Evolutionary conservation across 768 basidiomycete genomes (phyloP).

Genomic region (Naganishia antarctica): DNA sequence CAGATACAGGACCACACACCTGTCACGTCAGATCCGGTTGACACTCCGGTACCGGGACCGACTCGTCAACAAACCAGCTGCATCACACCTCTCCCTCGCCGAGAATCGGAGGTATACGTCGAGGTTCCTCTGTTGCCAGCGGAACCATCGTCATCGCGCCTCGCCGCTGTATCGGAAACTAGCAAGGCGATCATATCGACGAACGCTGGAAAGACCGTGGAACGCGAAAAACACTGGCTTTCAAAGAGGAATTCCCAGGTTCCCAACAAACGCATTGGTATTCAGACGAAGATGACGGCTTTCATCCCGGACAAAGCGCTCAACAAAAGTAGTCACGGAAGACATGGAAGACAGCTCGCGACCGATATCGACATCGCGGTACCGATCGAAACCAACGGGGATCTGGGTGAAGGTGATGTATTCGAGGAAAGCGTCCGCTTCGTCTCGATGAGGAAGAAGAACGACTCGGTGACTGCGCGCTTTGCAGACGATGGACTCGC

Average conservation of each 20-base stretch:
- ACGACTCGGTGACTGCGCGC: neutral
- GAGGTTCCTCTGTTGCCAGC: neutral
- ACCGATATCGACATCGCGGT: too few species aligned
- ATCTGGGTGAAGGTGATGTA: neutral
- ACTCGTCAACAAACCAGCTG: neutral
- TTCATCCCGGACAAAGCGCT: neutral
- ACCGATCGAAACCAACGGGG: too few species aligned
- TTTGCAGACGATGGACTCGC: neutral
- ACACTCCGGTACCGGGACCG: neutral
- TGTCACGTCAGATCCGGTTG: neutral
- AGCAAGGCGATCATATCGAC: neutral
- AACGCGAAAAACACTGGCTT: neutral
- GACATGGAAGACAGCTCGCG: too few species aligned
- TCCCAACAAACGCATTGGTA: neutral
- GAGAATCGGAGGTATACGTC: neutral
- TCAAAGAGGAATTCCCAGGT: neutral
- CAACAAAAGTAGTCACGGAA: neutral
- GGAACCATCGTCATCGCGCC: neutral
- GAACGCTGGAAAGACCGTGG: neutral
- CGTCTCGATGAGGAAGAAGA: neutral
- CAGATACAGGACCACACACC: neutral
- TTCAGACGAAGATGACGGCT: constrained; percentile 10
- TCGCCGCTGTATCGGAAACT: too few species aligned
- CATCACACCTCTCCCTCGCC: neutral
- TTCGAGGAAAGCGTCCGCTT: constrained; percentile 11